Percentiles rank a stretch among this genome's conserved stretches.
Conservation (phyloP, 2,329 filamentous ascomycete species). For the Cadophora gregata region DNA sequence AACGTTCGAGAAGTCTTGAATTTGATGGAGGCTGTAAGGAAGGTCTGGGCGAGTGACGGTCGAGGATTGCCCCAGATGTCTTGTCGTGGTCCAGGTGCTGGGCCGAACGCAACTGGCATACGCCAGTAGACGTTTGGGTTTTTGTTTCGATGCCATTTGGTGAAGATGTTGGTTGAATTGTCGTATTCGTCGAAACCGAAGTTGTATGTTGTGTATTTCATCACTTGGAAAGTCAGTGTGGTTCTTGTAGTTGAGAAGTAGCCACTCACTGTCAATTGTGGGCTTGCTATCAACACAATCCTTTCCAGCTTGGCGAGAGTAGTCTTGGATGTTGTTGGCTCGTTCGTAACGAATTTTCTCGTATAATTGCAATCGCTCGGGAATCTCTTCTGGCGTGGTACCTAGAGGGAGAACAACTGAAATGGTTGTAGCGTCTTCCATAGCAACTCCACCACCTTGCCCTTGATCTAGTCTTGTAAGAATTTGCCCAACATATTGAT, state of each 20-base stretch:
- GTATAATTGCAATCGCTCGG: neutral
- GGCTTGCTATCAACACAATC: neutral
- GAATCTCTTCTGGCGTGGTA: neutral
- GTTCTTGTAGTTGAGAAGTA: neutral
- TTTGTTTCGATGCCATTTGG: neutral
- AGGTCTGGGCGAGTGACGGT: neutral
- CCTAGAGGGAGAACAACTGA: neutral
- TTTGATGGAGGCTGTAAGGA: neutral
- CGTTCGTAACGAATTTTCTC: neutral
- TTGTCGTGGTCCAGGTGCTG: neutral
- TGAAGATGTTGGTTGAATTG: neutral
- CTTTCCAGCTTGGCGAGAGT: neutral
- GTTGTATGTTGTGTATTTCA: neutral
- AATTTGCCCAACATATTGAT: neutral
- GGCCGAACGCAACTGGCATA: neutral
- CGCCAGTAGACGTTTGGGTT: neutral
- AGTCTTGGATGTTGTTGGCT: neutral
- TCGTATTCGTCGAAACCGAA: neutral
- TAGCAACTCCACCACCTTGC: neutral
- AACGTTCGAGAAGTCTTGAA: slow-evolving; percentile 49
- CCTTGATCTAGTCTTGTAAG: neutral
- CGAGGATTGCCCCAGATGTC: neutral
- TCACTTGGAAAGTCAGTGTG: neutral
- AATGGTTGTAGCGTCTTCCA: neutral
- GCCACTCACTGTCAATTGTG: neutral